Conservation (phyloP, 805 yeast genomes). For the Yamadazyma laniorum region DNA sequence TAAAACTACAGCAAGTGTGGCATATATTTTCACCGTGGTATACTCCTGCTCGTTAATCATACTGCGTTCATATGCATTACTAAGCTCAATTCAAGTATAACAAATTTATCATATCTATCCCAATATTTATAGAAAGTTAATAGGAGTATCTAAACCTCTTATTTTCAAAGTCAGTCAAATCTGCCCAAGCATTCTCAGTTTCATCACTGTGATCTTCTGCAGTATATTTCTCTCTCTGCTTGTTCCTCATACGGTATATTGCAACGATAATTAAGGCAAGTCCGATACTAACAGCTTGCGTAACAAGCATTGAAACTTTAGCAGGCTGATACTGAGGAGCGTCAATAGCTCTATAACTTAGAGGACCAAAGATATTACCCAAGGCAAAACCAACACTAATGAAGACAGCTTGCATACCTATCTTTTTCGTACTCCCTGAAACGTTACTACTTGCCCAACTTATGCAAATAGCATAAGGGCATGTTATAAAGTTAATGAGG, state of each 20-base stretch:
- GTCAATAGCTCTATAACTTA: conserved; percentile 22
- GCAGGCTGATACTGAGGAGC: conserved; percentile 28
- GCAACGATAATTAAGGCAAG: conserved; percentile 27
- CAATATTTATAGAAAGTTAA: conserved; percentile 8
- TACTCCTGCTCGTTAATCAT: too few species aligned
- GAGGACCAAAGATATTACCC: conserved; percentile 30
- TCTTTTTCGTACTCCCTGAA: conserved; percentile 28
- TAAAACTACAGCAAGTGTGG: too few species aligned
- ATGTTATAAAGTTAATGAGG: conserved; percentile 15
- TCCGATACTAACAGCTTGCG: conserved; percentile 29
- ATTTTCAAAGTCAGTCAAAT: conserved; percentile 45
- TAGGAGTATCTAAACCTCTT: conserved; percentile 37
- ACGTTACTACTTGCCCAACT: conserved; percentile 20
- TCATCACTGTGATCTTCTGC: conserved; percentile 4
- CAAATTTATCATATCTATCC: background rate
- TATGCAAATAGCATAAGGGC: conserved; percentile 16
- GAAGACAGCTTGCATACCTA: conserved; percentile 24
- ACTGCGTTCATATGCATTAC: too few species aligned
- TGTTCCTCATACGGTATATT: conserved; percentile 34
- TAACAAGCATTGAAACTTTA: conserved; percentile 19
- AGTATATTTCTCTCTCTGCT: conserved; percentile 19
- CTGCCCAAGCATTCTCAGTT: conserved; percentile 37
- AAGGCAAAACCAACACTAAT: conserved; percentile 25
- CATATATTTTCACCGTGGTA: too few species aligned
- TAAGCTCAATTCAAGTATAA: too few species aligned